phyloP scores from a whole-genome alignment of 2,329 filamentous ascomycete genomes.

The Pseudogymnoascus sp. region DNA sequence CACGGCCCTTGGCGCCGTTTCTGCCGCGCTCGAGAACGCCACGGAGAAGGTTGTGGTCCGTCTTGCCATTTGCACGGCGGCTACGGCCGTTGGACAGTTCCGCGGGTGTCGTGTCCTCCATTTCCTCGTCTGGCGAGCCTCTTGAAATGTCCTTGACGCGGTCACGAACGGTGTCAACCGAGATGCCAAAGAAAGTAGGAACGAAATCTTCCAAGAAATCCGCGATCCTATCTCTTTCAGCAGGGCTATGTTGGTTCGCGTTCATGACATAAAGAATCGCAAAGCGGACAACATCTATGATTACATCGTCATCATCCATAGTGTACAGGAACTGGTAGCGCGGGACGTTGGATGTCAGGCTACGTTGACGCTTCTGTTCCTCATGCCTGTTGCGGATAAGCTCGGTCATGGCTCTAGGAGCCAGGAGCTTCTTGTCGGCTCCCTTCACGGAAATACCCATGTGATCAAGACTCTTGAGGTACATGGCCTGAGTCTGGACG shows the following conservation, averaged over 20 bases:
- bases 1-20: conserved; percentile 59
- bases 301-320: conserved; percentile 62
- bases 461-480: conserved; percentile 93
- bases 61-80: conserved; percentile 57
- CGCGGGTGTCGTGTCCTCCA: conserved; percentile 59
- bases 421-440: conserved; percentile 83
- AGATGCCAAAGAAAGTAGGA: conserved; percentile 65
- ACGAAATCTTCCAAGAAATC: conserved; percentile 72
- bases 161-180: conserved; percentile 59
- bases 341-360: conserved; percentile 50
- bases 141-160: conserved; percentile 60
- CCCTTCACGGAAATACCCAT: conserved; percentile 87
- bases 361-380: conserved; percentile 69
- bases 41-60: conserved; percentile 68
- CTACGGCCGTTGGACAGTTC: conserved; percentile 61
- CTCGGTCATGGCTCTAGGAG: conserved; percentile 80
- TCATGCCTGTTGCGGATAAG: conserved; percentile 90
- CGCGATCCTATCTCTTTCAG: conserved; percentile 64
- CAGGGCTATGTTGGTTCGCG: conserved; percentile 60
- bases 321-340: conserved; percentile 68
- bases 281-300: conserved; percentile 52
- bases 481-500: conserved; percentile 86
- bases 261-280: conserved; percentile 57
- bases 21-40: conserved; percentile 74
- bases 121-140: conserved; percentile 66